A percentile compares a stretch with the other conserved stretches of the same genome.
Evolutionary conservation across 2,329 filamentous ascomycete genomes (phyloP).

Genomic region (Trichoderma breve): DNA sequence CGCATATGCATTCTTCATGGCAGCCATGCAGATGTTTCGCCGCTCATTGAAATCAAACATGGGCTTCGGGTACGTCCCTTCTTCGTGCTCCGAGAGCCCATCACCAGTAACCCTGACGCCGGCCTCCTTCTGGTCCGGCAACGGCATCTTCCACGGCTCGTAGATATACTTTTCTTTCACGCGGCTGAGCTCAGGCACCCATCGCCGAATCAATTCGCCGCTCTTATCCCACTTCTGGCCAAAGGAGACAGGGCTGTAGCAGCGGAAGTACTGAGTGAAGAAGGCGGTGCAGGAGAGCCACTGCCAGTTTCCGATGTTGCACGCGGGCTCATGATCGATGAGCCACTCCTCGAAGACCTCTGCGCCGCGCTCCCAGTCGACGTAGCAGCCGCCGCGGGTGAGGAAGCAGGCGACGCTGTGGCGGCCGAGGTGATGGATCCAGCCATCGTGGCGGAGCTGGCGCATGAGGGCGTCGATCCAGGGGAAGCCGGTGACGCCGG

Average conservation of each 20-base stretch:
- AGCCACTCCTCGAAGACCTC: constrained; percentile 77
- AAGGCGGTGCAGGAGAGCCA: constrained; percentile 77
- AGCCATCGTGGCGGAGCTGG: constrained; percentile 67
- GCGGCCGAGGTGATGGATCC: constrained; percentile 76
- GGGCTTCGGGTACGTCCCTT: constrained; percentile 64
- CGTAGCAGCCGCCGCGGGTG: constrained; percentile 74
- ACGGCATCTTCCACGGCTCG: constrained; percentile 73
- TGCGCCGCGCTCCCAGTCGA: constrained; percentile 75
- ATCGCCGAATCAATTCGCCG: constrained; percentile 61
- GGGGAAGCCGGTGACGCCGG: constrained; percentile 70
- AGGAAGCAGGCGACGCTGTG: constrained; percentile 79
- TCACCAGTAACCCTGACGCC: constrained; percentile 60
- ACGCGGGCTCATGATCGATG: constrained; percentile 71
- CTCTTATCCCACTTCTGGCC: constrained; percentile 73
- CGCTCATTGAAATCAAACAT: constrained; percentile 73
- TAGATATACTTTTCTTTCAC: constrained; percentile 71
- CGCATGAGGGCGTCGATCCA: constrained; percentile 82
- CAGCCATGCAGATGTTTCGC: constrained; percentile 60
- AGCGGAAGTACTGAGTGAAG: constrained; percentile 68
- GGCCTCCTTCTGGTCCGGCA: constrained; percentile 66
- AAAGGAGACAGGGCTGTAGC: constrained; percentile 69
- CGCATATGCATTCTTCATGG: constrained; percentile 69
- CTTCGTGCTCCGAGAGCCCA: constrained; percentile 41
- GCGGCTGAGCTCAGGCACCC: constrained; percentile 63
- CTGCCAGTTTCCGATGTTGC: constrained; percentile 75